phyloP scores from a whole-genome alignment of 495 filamentous ascomycete genomes.

The Recurvomyces mirabilis region DNA sequence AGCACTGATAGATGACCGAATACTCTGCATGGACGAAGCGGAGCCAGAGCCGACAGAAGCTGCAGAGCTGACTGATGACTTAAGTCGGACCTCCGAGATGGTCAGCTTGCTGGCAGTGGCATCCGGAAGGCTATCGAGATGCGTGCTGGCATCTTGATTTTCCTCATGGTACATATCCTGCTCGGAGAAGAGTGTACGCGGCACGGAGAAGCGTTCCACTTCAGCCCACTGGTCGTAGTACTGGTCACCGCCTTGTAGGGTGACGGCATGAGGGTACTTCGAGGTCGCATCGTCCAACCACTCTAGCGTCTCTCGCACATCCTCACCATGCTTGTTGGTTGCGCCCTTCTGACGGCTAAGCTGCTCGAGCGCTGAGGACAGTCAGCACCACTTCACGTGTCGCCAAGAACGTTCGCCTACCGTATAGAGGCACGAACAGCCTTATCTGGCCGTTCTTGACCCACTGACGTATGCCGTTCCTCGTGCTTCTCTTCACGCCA shows the following conservation, averaged over 20 bases:
- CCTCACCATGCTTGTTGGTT: conserved; percentile 43
- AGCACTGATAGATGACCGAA: conserved; percentile 23
- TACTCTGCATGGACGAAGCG: conserved; percentile 41
- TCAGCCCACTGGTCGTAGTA: conserved; percentile 49
- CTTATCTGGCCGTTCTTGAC: conserved; percentile 51
- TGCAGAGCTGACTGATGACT: conserved; percentile 39
- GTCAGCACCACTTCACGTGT: not conserved
- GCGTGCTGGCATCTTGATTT: conserved; percentile 37
- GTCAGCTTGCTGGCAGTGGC: conserved; percentile 44
- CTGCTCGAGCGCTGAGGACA: conserved; percentile 40
- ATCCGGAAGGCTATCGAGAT: conserved; percentile 36
- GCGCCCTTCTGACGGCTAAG: conserved; percentile 46
- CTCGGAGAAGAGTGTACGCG: conserved; percentile 30
- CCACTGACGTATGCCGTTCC: conserved; percentile 52
- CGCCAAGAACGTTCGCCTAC: conserved; percentile 33
- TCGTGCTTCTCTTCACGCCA: conserved; percentile 47
- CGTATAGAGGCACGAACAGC: conserved; percentile 57
- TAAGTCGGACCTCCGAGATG: conserved; percentile 39
- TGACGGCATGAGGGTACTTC: conserved; percentile 35
- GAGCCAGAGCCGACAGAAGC: conserved; percentile 37
- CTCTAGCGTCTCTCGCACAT: conserved; percentile 52
- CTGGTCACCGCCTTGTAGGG: conserved; percentile 48
- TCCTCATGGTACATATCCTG: conserved; percentile 22
- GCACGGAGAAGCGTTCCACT: conserved; percentile 47
- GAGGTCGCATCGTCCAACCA: conserved; percentile 53